Base-by-base conservation (phyloP, 352 stramenopile species). In the Phytophthora palmivora region DNA sequence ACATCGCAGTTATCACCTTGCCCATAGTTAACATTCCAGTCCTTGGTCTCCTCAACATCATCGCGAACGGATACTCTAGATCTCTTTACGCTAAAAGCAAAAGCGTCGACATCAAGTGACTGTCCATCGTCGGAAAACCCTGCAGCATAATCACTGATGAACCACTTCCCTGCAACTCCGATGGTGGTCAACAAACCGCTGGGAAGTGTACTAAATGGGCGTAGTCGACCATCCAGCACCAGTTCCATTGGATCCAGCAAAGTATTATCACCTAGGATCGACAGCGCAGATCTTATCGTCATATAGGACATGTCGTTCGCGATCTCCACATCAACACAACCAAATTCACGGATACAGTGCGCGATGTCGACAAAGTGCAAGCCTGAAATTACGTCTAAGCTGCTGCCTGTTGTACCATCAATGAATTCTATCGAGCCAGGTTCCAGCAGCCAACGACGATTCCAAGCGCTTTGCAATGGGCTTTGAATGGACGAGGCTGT, bases 381-480 rank as follows among this genome's bases (percentile, higher is more conserved):
- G 1, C 24, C 15, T 21, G n/a, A 6, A 21, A 38, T 18, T 21
- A 30, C 10, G 11, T 26, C 8, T 37, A 28, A 22, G 2, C 9
- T 18, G 6, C 9, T 43, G 21, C 32, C 21, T 18, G 38, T 19
- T 19, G n/a, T 12, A 6, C 36, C 30, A 14, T 42, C n/a, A 19
- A 42, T 21, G 8, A 57, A 6, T 11, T 55, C 26, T 18, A 67
- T 3, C 6, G 58, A 67, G 1, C 41, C 58, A 22, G 58, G 58
- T 12, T 48, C 50, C 14, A 67, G 36, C 43, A 67, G 15, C 59
- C 59, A 67, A 6, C 51, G 59, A 5, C 24, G 36, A 15, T 36
- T 67, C 59, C 59, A 67, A n/a, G 16, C 39, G 10, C 18, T 28
- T 19, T 45, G 39, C 16, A 45, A 45, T 3, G 39, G 18, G 19